Evolutionary conservation across 352 stramenopile species (phyloP), one percentile per base, ranked within the genome.

Genomic region (Phytophthora pini): DNA sequence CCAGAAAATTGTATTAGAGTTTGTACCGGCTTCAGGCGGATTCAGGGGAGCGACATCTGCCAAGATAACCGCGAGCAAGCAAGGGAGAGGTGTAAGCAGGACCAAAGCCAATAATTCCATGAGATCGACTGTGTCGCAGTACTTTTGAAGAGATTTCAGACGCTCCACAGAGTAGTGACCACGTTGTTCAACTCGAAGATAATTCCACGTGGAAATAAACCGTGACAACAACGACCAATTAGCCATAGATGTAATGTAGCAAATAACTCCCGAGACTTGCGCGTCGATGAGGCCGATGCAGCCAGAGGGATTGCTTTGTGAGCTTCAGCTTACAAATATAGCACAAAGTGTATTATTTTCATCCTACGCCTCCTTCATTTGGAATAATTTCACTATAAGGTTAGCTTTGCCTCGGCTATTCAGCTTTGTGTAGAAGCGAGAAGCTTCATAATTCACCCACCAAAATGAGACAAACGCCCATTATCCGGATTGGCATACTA

Each of bases 391-490:
- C 24, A 4, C 24, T 26, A 26, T 4, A 26, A 26, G 4, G 24
- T 26, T 26, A 26, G 24, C 24, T 26, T 2, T 26, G 24, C 24
- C 24, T 26, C 24, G 4, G 24, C 4, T 26, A 26, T 26, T 26
- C 1, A 20, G 17, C 17, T 20, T 20, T 20, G 17, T 20, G 17
- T 20, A 20, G 17, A 20, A 20, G 17, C 17, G 17, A 20, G 17
- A 17, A 17, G 17, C 17, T 26, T 4, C 24, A 4, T 0, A 26
- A 26, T 26, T 36, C 31, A 43, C 38, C 38, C 38, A 43, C 43
- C 40, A 39, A 68, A 40, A 41, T 61, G 43, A 44, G 45, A 61
- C 58, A 67, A 40, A 41, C 38, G 10, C 4, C 15, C 8, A 27
- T 27, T 49, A 65, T 60, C 32, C 50, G 50, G 58, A 54, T 61